Evolutionary conservation across 2,329 filamentous ascomycete genomes (phyloP).

Genomic region (Fusarium sp.): DNA sequence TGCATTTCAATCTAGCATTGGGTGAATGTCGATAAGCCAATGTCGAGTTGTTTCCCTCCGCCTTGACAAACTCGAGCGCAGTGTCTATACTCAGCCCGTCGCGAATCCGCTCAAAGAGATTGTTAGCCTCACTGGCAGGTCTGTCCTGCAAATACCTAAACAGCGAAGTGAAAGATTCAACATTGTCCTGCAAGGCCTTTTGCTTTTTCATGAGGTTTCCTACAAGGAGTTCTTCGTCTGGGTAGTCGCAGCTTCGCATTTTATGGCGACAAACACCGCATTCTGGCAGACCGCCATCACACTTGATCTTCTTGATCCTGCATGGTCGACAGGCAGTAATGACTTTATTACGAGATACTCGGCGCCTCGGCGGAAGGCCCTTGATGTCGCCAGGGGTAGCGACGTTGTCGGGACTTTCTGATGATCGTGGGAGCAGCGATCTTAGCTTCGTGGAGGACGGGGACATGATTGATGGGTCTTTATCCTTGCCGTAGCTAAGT

Average conservation of each 20-base stretch:
- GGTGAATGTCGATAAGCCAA: accelerated
- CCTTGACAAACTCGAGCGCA: neutral
- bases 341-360: neutral
- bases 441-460: neutral
- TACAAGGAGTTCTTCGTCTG: accelerated
- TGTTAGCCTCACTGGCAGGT: neutral
- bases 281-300: neutral
- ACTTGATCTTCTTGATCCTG: neutral
- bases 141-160: neutral
- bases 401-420: neutral
- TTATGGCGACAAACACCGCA: neutral
- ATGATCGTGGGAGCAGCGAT: neutral
- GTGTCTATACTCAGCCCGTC: neutral
- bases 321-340: neutral
- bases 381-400: neutral
- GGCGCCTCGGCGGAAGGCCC: neutral
- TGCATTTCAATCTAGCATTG: accelerated
- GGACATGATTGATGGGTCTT: neutral
- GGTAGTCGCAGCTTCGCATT: neutral
- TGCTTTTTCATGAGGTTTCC: accelerated
- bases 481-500: accelerated
- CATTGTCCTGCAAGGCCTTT: neutral
- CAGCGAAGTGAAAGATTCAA: neutral
- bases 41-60: accelerated
- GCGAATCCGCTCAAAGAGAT: neutral